A percentile compares a stretch with the other conserved stretches of the same genome.
These are phyloP conservation scores for Pichia thaimueangensis DNA, from an alignment of 805 yeast species.

Conservation along the genomic window DNA sequence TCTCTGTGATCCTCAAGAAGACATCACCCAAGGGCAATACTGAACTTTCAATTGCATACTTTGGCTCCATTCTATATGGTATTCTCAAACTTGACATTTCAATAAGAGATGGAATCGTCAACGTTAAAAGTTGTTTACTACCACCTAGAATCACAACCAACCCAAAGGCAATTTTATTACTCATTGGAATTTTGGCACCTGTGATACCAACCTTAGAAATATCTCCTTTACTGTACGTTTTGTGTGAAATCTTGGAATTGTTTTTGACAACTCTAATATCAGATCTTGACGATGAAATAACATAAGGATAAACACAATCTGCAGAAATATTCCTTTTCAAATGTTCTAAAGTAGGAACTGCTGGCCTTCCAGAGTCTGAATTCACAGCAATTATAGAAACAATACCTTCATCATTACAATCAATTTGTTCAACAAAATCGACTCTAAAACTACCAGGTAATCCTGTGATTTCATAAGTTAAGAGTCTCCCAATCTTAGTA, in stretches of 20 bases:
- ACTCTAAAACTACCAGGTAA: slow-evolving; percentile 57
- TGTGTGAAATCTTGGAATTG: slow-evolving; percentile 60
- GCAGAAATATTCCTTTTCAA: slow-evolving; percentile 37
- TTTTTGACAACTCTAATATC: slow-evolving; percentile 60
- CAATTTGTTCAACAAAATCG: slow-evolving; percentile 41
- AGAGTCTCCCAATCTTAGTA: slow-evolving; percentile 64
- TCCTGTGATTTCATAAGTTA: slow-evolving; percentile 62
- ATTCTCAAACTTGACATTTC: slow-evolving; percentile 47
- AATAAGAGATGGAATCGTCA: slow-evolving; percentile 55
- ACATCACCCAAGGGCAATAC: slow-evolving; percentile 43
- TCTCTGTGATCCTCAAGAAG: slow-evolving; percentile 46
- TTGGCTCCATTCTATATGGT: slow-evolving; percentile 36
- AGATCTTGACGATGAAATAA: slow-evolving; percentile 47
- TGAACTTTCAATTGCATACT: slow-evolving; percentile 38
- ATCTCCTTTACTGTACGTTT: slow-evolving; percentile 47
- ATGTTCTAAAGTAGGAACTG: slow-evolving; percentile 55
- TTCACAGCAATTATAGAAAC: slow-evolving; percentile 52
- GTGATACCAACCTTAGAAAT: slow-evolving; percentile 48
- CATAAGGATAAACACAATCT: slow-evolving; percentile 50
- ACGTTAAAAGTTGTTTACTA: slow-evolving; percentile 24
- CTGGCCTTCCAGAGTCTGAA: slow-evolving; percentile 53
- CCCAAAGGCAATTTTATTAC: slow-evolving; percentile 24
- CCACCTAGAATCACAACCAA: slow-evolving; percentile 25
- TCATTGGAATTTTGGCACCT: slow-evolving; percentile 20
- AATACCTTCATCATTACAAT: slow-evolving; percentile 47